Evolutionary conservation across 2,329 filamentous ascomycete species (phyloP).

Genomic region (Fusarium setosum): DNA sequence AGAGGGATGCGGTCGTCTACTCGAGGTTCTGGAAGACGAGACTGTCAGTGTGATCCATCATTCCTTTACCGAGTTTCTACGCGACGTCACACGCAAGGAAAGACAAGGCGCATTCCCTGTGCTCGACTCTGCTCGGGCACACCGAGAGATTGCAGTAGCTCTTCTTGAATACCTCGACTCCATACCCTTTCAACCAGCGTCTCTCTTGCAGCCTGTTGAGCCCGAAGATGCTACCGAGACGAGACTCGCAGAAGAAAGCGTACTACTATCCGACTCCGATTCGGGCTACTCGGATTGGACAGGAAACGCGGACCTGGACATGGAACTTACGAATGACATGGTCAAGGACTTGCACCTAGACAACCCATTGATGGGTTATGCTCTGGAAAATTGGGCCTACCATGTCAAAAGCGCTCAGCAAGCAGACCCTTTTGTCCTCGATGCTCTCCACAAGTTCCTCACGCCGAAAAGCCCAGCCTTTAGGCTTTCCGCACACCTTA

Average conservation of each 20-base stretch:
- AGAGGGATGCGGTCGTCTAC: slow-evolving; percentile 55
- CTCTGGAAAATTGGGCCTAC: not conserved
- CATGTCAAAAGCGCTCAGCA: not conserved
- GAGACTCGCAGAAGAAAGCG: not conserved
- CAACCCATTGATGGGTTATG: not conserved
- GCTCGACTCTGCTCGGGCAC: not conserved
- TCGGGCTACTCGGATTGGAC: not conserved
- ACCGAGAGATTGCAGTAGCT: not conserved
- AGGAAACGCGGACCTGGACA: not conserved
- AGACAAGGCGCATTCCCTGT: not conserved
- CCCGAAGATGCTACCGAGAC: not conserved
- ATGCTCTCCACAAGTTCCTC: not conserved
- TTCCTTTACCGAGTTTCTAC: slow-evolving; percentile 60
- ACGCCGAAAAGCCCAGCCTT: not conserved
- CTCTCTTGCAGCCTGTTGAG: not conserved
- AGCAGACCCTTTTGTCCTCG: not conserved
- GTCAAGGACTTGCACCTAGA: not conserved
- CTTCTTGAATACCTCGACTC: not conserved
- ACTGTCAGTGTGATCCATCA: slow-evolving; percentile 59
- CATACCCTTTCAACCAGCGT: not conserved
- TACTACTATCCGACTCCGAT: too few species aligned
- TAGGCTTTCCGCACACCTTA: not conserved
- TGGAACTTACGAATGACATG: not conserved
- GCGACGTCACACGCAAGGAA: not conserved
- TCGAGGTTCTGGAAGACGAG: slow-evolving; percentile 59